phyloP scores from a whole-genome alignment of 306 rosid species.

The Trifolium dubium region DNA sequence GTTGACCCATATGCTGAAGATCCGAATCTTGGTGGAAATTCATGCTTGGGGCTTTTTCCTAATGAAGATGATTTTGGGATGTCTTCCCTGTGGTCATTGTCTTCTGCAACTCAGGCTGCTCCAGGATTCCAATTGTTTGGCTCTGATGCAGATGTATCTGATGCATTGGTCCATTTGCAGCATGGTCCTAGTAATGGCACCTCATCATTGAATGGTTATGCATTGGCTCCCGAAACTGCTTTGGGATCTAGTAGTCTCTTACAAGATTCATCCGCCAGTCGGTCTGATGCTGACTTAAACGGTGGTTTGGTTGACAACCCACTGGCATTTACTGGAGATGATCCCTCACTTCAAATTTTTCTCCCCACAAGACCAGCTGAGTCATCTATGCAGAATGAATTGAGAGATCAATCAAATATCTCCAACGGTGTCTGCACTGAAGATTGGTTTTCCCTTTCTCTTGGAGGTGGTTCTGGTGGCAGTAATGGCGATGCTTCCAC shows the following conservation, averaged over 20 bases:
- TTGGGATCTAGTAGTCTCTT: constrained; percentile 62
- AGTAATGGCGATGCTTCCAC: constrained; percentile 61
- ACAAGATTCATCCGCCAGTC: constrained; percentile 64
- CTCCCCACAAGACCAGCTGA: constrained; percentile 95
- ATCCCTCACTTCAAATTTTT: constrained; percentile 95
- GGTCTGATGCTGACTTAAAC: constrained; percentile 69
- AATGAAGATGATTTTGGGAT: constrained; percentile 81
- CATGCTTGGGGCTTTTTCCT: constrained; percentile 82
- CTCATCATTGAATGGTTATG: constrained; percentile 74
- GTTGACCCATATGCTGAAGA: constrained; percentile 74
- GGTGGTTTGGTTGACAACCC: constrained; percentile 90
- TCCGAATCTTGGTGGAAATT: constrained; percentile 66
- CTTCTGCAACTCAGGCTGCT: constrained; percentile 72
- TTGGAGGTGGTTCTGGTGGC: constrained; percentile 78
- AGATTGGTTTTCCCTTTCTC: constrained; percentile 94
- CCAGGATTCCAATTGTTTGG: constrained; percentile 83
- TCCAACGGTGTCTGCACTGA: constrained; percentile 84
- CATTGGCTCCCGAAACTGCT: constrained; percentile 65
- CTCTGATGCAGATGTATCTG: constrained; percentile 78
- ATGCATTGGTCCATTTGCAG: constrained; percentile 71
- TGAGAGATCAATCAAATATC: constrained; percentile 73
- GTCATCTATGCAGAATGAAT: constrained; percentile 69
- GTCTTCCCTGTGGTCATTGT: constrained; percentile 66
- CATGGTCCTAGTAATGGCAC: constrained; percentile 75
- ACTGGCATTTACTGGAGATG: constrained; percentile 82